phyloP scores from a whole-genome alignment of 2,329 filamentous ascomycete species.

The Penicillium sp. region DNA sequence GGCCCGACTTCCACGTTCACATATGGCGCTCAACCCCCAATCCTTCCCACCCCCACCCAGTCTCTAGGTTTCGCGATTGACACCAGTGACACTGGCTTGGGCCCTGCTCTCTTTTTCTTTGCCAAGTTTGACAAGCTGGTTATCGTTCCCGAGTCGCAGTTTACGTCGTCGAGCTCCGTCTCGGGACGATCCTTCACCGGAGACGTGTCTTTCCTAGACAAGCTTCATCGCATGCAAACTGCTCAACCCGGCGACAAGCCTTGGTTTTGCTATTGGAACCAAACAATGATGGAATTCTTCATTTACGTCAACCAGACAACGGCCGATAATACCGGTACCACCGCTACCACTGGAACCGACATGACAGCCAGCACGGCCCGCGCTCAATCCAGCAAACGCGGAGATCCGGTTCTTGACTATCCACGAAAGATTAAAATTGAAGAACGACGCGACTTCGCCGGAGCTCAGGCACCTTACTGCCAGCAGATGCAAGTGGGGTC shows the following conservation, averaged over 20 bases:
- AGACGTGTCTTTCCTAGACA: conserved; percentile 23
- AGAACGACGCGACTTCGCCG: conserved; percentile 58
- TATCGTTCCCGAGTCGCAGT: conserved; percentile 48
- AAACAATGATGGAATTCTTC: conserved; percentile 67
- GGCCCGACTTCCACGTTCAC: conserved; percentile 46
- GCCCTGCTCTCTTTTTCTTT: conserved; percentile 66
- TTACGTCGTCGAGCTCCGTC: conserved; percentile 29
- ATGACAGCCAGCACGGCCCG: conserved; percentile 26
- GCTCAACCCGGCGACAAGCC: conserved; percentile 60
- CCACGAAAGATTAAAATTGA: conserved; percentile 67
- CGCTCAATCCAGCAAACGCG: conserved; percentile 17
- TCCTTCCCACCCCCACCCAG: conserved; percentile 47
- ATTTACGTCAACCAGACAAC: conserved; percentile 62
- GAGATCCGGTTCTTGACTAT: conserved; percentile 35
- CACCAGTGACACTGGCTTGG: conserved; percentile 56
- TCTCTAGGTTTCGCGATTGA: conserved; percentile 60
- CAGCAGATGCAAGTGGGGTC: conserved; percentile 64
- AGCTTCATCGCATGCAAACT: conserved; percentile 42
- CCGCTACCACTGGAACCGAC: conserved; percentile 19
- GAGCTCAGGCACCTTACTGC: conserved; percentile 58
- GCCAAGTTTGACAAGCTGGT: conserved; percentile 66
- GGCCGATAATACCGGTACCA: conserved; percentile 24
- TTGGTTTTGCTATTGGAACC: conserved; percentile 73
- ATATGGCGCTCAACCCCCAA: conserved; percentile 65
- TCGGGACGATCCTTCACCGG: conserved; percentile 34